Percentiles rank a stretch among this genome's conserved stretches.
Conservation (phyloP, 192 early-diverging fungal genomes). For the Thamnidium elegans region DNA sequence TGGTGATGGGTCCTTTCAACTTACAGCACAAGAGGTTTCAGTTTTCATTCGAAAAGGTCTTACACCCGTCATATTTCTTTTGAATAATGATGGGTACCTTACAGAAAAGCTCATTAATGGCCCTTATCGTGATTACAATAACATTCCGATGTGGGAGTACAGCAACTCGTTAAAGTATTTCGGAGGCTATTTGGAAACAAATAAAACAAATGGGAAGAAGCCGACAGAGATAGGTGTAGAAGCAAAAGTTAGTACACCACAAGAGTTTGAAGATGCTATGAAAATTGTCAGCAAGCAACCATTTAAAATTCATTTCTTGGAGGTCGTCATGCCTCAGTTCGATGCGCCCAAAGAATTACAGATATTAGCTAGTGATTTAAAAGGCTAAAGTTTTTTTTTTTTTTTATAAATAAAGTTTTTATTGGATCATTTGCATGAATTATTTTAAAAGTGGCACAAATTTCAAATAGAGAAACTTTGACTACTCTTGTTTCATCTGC, state of each 20-base stretch:
- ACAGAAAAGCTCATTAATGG: conserved; percentile 49
- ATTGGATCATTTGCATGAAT: too few species aligned
- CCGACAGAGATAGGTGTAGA: conserved; percentile 32
- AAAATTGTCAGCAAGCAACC: conserved; percentile 21
- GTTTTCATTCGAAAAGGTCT: conserved; percentile 44
- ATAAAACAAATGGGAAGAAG: conserved; percentile 2
- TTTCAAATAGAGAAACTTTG: too few species aligned
- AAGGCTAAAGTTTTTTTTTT: too few species aligned
- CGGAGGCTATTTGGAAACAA: conserved; percentile 25
- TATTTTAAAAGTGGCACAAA: too few species aligned
- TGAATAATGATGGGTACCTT: conserved; percentile 53
- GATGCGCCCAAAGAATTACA: too few species aligned
- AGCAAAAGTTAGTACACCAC: conserved; percentile 15
- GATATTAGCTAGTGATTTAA: too few species aligned
- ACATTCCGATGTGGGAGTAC: conserved; percentile 47
- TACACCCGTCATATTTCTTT: conserved; percentile 43
- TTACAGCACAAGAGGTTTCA: conserved; percentile 45
- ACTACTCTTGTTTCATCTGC: too few species aligned
- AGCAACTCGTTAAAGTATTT: conserved; percentile 43
- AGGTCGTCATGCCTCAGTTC: conserved; percentile 17
- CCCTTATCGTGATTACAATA: conserved; percentile 38
- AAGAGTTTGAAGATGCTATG: conserved; percentile 41
- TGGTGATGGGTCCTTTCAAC: conserved; percentile 51
- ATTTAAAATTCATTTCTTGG: conserved; percentile 42
- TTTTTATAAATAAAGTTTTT: too few species aligned